phyloP scores from a whole-genome alignment of 1,284 basidiomycete genomes.

The Ustilago esculenta region DNA sequence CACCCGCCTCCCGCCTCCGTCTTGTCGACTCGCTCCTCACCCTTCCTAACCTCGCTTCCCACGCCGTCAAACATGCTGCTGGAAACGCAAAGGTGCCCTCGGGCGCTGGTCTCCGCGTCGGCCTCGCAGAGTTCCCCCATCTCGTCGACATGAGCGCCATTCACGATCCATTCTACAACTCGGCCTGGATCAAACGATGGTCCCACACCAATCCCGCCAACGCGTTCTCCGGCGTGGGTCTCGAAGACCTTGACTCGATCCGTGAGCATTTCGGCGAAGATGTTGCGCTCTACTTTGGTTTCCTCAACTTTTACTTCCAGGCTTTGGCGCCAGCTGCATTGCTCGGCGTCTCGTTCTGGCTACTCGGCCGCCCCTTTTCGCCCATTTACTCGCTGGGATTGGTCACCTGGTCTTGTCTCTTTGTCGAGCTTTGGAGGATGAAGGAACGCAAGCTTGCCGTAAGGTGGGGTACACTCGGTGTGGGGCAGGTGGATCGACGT shows the following conservation, averaged over 20 bases:
- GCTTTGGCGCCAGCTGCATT: constrained; percentile 54
- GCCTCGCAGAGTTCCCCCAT: constrained; percentile 52
- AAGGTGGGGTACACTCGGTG: constrained; percentile 62
- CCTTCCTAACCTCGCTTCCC: constrained; percentile 23
- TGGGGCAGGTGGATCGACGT: constrained; percentile 43
- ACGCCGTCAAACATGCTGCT: constrained; percentile 18
- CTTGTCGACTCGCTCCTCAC: constrained; percentile 55
- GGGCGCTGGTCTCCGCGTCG: constrained; percentile 53
- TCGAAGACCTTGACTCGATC: constrained; percentile 59
- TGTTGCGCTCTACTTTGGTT: constrained; percentile 66
- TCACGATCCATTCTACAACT: constrained; percentile 61
- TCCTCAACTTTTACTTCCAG: constrained; percentile 63
- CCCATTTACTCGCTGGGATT: constrained; percentile 57
- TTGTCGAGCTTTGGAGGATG: constrained; percentile 64
- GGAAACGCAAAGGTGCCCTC: constrained; percentile 16
- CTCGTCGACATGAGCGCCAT: constrained; percentile 63
- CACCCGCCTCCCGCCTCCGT: constrained; percentile 55
- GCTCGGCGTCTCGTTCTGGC: constrained; percentile 56
- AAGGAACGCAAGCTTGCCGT: constrained; percentile 63
- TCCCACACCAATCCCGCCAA: constrained; percentile 42
- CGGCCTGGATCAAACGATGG: constrained; percentile 60
- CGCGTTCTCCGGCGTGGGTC: constrained; percentile 42
- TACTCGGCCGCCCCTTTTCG: constrained; percentile 44
- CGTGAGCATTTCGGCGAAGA: constrained; percentile 65
- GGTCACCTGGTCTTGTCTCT: constrained; percentile 57